Conservation (phyloP, 352 stramenopile genomes). For the Peronosclerospora sorghi region DNA sequence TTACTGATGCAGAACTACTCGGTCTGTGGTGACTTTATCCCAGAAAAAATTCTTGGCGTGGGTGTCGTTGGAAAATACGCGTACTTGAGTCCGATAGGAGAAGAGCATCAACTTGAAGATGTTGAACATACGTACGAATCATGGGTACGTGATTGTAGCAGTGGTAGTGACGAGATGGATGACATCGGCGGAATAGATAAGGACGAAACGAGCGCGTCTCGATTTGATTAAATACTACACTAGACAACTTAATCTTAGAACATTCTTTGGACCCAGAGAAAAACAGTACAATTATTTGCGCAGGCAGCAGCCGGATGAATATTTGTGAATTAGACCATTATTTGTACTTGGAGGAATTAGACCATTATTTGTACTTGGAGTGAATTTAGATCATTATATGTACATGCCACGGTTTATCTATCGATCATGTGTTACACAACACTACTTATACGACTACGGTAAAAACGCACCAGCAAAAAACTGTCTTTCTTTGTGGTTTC, state of each 20-base stretch:
- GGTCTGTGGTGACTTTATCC: conserved; percentile 77
- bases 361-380: too few species aligned
- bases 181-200: neutral
- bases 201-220: conserved; percentile 11
- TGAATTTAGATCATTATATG: too few species aligned
- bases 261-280: too few species aligned
- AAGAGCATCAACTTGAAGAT: conserved; percentile 19
- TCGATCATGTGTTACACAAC: too few species aligned
- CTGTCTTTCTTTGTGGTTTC: too few species aligned
- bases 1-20: conserved; percentile 84
- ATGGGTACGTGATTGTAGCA: conserved; percentile 40
- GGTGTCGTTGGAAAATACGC: conserved; percentile 74
- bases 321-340: too few species aligned
- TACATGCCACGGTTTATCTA: too few species aligned
- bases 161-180: conserved; percentile 15
- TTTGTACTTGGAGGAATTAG: too few species aligned
- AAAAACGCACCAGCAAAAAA: too few species aligned
- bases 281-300: conserved; percentile 7
- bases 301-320: conserved; percentile 38
- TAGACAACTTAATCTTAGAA: too few species aligned
- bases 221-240: too few species aligned
- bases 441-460: too few species aligned
- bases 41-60: conserved; percentile 76
- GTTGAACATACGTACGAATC: conserved; percentile 49
- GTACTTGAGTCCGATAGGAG: conserved; percentile 54